Evolutionary conservation across 768 basidiomycete genomes (phyloP).

Genomic region (Rhizopogon roseolus): DNA sequence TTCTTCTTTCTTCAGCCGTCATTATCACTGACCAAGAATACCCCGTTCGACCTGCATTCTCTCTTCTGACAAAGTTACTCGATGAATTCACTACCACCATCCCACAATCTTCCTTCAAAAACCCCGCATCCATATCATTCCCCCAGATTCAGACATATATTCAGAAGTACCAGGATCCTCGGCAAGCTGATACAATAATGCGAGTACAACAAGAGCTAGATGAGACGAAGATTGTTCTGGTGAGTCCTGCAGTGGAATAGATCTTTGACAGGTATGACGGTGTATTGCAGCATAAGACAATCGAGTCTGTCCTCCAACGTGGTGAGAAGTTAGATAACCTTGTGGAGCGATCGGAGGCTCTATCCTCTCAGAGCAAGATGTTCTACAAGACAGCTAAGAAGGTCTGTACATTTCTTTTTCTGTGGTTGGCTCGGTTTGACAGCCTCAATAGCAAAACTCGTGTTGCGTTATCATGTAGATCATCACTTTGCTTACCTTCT

Average conservation of each 20-base stretch:
- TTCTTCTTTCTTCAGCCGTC: constrained; percentile 50
- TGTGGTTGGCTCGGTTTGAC: constrained; percentile 7
- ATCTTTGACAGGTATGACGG: neutral
- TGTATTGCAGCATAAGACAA: constrained; percentile 86
- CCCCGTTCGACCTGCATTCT: constrained; percentile 94
- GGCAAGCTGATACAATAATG: constrained; percentile 98
- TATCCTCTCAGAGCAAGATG: constrained; percentile 92
- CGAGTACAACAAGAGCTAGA: constrained; percentile 96
- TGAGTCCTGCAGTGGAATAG: constrained; percentile 33
- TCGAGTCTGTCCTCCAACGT: constrained; percentile 92
- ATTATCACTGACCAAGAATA: constrained; percentile 96
- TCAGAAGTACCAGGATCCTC: constrained; percentile 93
- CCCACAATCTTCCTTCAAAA: constrained; percentile 62
- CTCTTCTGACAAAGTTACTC: constrained; percentile 85
- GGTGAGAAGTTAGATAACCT: constrained; percentile 96
- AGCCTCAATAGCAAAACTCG: constrained; percentile 77
- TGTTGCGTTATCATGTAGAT: constrained; percentile 86
- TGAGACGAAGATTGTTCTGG: constrained; percentile 98
- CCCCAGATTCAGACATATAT: constrained; percentile 73
- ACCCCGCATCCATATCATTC: constrained; percentile 68
- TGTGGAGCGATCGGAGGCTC: constrained; percentile 86
- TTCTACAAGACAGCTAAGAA: constrained; percentile 99
- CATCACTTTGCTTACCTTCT: neutral
- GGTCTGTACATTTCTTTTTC: constrained; percentile 39
- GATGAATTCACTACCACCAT: constrained; percentile 88